Base-by-base conservation (phyloP, 352 stramenopile species). In the Phytopythium helicoides region DNA sequence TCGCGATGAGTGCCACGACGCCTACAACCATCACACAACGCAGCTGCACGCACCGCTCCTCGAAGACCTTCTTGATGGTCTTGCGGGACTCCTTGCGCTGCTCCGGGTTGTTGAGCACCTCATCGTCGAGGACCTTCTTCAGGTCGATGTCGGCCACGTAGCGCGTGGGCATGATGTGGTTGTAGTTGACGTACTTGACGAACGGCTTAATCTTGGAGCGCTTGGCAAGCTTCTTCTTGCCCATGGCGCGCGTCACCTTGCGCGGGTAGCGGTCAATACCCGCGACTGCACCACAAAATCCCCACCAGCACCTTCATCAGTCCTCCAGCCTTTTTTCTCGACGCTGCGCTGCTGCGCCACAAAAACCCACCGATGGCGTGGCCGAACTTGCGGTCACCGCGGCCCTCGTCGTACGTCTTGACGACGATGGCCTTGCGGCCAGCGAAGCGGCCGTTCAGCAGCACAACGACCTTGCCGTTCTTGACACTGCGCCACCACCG, bases 131-230 rank as follows among this genome's bases (percentile, higher is more conserved):
- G 54, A 99, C 86, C 85, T 99, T 99, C 92, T 99, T 99, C 59
- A 99, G 79, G 81, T 99, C 97, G 67, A 99, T 97, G 86, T 99
- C 97, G 28, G 98, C 96, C 41, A 97, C 84, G 79, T 99, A 99
- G 71, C 97, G 95, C 50, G 97, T 99, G 56, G 97, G 97, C 94
- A 99, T 99, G 67, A 99, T 90, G 83, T 99, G 97, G 86, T 97
- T 98, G 76, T 98, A 98, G 89, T 99, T 99, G 63, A 99, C 86
- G 82, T 97, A 98, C 86, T 99, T 99, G 49, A 99, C 84, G 76
- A 99, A 99, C 42, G 97, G 97, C 84, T 99, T 99, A 54, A 99
- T 89, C 79, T 98, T 98, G 23, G 89, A 95, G 71, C 94, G 81
- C 87, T 99, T 98, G 67, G 96, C 89, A 41, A 99, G 85, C 89